Evolutionary conservation across 306 rosid species (phyloP), one percentile per base, ranked within the genome.

Genomic region (Pueraria montana): DNA sequence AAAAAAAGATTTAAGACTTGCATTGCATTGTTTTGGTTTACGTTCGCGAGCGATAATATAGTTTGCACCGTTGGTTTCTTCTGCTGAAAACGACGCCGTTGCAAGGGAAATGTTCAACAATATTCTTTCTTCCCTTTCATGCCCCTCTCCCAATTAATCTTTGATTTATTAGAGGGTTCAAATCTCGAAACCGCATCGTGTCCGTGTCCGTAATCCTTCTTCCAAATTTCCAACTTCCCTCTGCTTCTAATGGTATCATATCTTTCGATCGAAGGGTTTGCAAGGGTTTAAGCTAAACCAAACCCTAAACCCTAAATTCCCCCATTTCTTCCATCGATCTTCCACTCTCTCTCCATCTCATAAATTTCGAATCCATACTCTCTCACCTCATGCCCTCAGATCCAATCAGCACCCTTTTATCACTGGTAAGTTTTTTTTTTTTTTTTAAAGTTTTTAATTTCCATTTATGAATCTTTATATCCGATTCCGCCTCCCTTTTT

Each of bases 201-300:
- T 74, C 64, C 76, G 18, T 38, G 81, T 74, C 72, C 72, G 9
- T 67, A 69, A 69, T 36, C 69, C 38, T 86, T 14, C 76, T 74
- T 49, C 76, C 65, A 74, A 82, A 75, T 10, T 67, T 65, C 46
- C 58, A 46, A 32, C 48, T 34, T 23, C 74, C 18, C 72, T 79
- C 48, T 56, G 77, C 46, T 36, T 76, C 64, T 11, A 23, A 17
- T 61, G 23, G 2, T 27, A 8, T 68, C 76, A 0, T 27, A 12
- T 75, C 80, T 43, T 69, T 71, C 75, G 64, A 81, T 82, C 68
- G 24, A 83, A 85, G 74, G 61, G 9, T 83, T 86, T 70, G 14
- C 21, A 24, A 59, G 84, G 86, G 88, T 84, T 84, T 87, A 78
- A 81, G 55, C 76, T 32, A 32, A 84, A 38, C 64, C 82, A 26